phyloP scores from a whole-genome alignment of 805 yeast species.

The Pichia scutulata region DNA sequence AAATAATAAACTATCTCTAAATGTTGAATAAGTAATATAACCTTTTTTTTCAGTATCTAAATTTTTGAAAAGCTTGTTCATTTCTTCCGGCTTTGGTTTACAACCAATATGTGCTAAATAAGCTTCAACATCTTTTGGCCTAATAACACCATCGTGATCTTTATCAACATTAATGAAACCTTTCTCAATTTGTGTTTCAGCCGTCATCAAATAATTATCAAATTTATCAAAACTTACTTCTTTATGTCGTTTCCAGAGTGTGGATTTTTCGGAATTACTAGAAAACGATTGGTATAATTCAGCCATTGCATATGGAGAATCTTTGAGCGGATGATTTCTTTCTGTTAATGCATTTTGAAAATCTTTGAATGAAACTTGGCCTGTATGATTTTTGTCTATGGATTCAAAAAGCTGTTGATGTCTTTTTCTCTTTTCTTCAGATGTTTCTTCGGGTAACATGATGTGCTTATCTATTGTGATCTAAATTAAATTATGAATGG shows the following conservation, averaged over 20 bases:
- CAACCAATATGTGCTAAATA: slow-evolving; percentile 55
- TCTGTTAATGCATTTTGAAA: slow-evolving; percentile 38
- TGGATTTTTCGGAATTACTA: slow-evolving; percentile 7
- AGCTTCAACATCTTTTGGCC: slow-evolving; percentile 53
- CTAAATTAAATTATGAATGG: too few species aligned
- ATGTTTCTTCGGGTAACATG: slow-evolving; percentile 15
- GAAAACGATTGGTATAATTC: slow-evolving; percentile 47
- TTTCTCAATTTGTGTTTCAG: slow-evolving; percentile 61
- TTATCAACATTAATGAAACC: slow-evolving; percentile 66
- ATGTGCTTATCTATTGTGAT: neutral
- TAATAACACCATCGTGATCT: slow-evolving; percentile 66
- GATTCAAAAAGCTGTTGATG: slow-evolving; percentile 34
- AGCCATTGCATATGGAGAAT: slow-evolving; percentile 50
- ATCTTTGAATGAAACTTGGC: slow-evolving; percentile 41
- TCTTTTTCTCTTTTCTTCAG: slow-evolving; percentile 24
- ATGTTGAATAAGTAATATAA: slow-evolving; percentile 73
- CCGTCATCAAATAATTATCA: slow-evolving; percentile 50
- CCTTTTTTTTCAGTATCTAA: slow-evolving; percentile 55
- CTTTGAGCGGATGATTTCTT: slow-evolving; percentile 57
- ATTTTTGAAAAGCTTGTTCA: slow-evolving; percentile 48
- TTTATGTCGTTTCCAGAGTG: slow-evolving; percentile 16
- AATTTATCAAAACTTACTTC: slow-evolving; percentile 62
- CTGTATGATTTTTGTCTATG: slow-evolving; percentile 39
- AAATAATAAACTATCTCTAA: slow-evolving; percentile 72
- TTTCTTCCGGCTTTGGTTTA: slow-evolving; percentile 42